Evolutionary conservation across 192 early-diverging fungal species (phyloP), one percentile per base, ranked within the genome.

Genomic region (Ambispora gerdemannii): DNA sequence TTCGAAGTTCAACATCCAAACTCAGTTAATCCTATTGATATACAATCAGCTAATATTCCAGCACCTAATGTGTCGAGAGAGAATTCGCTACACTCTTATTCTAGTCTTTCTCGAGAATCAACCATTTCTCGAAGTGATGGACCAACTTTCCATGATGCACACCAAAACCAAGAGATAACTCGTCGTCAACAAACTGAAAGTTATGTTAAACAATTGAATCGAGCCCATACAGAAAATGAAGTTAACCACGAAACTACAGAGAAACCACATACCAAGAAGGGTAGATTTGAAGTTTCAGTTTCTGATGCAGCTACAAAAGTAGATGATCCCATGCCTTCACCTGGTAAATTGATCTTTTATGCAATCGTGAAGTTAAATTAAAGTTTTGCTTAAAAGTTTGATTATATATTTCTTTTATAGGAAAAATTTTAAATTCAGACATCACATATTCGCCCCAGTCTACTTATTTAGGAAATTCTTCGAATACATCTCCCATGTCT

Each of bases 401-500:
- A 22, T 70, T 24, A 53, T 36, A 31, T 66, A 35, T 35, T 7
- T 7, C 24, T 47, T 50, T 66, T 51, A n/a, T 30, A 52, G 31
- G 61, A 24, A 52, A 60, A 15, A 49, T 20, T 31, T 52, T 20
- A 35, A 66, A 60, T 47, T 55, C 34, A 43, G 74, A 75, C 19
- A 61, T 33, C 6, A 35, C 38, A 50, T 74, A 61, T 69, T 80
- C 77, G 19, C 70, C 47, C 31, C 66, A 71, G 30, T 72, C 72
- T 7, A 82, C 72, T 31, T 59, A 50, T 35, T 15, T 67, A 22
- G 35, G 52, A 13, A 56, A 38, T 2, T 79, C 77, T 2, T 75
- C 83, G 1, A 72, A 66, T 20, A 76, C 75, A 0, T 82, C 81
- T 27, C 79, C 77, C 7, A 66, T 77, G 10, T 72, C 74, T 33